Evolutionary conservation across 1,139 yeast genomes (phyloP).

Genomic region (Protomyces arabidopsidicola): DNA sequence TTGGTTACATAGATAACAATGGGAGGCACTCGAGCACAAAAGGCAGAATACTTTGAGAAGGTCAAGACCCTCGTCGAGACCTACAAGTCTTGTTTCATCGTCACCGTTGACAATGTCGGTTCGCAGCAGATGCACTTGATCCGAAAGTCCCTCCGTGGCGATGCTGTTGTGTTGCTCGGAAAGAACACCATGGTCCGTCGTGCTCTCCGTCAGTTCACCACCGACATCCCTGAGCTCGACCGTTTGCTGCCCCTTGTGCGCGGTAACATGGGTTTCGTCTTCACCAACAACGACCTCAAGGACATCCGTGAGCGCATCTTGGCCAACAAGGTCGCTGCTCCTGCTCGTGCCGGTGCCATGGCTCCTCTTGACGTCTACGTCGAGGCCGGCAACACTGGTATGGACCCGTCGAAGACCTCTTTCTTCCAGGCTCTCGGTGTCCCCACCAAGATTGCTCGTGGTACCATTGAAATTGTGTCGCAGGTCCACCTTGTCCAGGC

Average conservation of each 20-base stretch:
- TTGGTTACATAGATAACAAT: slow-evolving; percentile 41
- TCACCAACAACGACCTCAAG: slow-evolving; percentile 95
- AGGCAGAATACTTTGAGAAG: slow-evolving; percentile 89
- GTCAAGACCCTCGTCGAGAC: slow-evolving; percentile 93
- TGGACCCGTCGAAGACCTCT: slow-evolving; percentile 99
- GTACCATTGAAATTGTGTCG: slow-evolving; percentile 98
- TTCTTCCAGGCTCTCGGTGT: slow-evolving; percentile 99
- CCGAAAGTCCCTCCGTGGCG: slow-evolving; percentile 94
- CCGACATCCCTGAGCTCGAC: slow-evolving; percentile 94
- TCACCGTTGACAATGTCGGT: slow-evolving; percentile 99
- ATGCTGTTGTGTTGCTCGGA: slow-evolving; percentile 97
- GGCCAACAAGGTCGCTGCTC: slow-evolving; percentile 98
- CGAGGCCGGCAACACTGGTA: slow-evolving; percentile 99
- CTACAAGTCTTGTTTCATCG: slow-evolving; percentile 96
- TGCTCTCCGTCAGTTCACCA: slow-evolving; percentile 93
- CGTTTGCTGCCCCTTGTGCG: slow-evolving; percentile 87
- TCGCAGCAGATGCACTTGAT: slow-evolving; percentile 99
- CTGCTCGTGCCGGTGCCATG: slow-evolving; percentile 99
- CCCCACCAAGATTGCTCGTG: slow-evolving; percentile 99
- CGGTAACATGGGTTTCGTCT: slow-evolving; percentile 99
- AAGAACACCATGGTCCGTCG: slow-evolving; percentile 99
- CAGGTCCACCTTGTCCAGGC: slow-evolving; percentile 93
- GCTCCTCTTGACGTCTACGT: slow-evolving; percentile 97
- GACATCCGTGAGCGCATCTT: slow-evolving; percentile 79
- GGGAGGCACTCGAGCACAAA: slow-evolving; percentile 99